Base-by-base conservation (phyloP, 768 basidiomycete genomes). In the Trametes meyenii region DNA sequence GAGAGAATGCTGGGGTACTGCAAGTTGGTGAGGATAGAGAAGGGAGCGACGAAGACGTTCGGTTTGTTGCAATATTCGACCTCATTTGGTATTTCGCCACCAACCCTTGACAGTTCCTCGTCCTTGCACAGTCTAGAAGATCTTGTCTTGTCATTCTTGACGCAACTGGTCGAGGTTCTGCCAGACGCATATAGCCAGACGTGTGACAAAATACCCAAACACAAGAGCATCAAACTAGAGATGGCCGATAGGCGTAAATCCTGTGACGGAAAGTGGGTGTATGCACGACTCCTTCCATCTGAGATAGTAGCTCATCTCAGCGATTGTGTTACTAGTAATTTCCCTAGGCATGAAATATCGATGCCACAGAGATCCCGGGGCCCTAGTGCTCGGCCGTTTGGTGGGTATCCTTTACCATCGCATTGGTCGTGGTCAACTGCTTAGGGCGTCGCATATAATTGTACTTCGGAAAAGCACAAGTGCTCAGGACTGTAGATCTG, bases 401-500 rank as follows among this genome's bases (percentile, higher is more conserved):
- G 82, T 85, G 58, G 13, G 70, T 58, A 7, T 14, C 11, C 42
- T 10, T 48, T 13, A 7, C 5, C n/a, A 3, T 10, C 16, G 29
- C 29, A 33, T 33, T 33, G 3, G 8, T 33, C 29, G 29, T 33
- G 8, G 29, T 8, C 29, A 33, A 7, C 12, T 13, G 10, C 29
- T 10, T 11, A 29, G 8, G 6, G 13, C 5, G 8, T 17, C 49
- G 55, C 58, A 21, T 42, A 40, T 17, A 23, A 14, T 42, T 36
- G 42, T 16, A n/a, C 24, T 43, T 7, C 33, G 16, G 42, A 24
- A 8, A 63, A 94, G 92, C 92, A 2, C 88, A 87, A 67, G 70
- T 93, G 10, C 79, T 92, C 65, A 80, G 78, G 26, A 81, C 91
- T 3, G 74, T 90, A 49, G 84, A 91, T 64, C 71, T 86, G 48